Evolutionary conservation across 495 filamentous ascomycete genomes (phyloP).

Genomic region (Neurospora pannonica): DNA sequence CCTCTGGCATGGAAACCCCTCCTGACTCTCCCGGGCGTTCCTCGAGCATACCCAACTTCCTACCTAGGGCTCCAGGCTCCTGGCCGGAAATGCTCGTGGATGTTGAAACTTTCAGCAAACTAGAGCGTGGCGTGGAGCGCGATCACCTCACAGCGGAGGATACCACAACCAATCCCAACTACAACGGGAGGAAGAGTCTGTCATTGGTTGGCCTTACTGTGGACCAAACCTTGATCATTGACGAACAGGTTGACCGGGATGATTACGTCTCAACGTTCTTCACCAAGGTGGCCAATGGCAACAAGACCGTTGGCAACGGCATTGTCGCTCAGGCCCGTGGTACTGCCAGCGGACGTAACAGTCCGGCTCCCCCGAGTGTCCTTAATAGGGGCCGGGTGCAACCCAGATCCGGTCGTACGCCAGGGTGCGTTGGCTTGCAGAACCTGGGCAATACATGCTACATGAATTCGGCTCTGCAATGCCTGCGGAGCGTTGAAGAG

Average conservation of each 20-base stretch:
- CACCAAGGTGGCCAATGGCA: neutral
- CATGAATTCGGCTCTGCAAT: conserved; percentile 96
- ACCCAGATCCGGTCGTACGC: conserved; percentile 47
- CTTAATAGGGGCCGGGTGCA: conserved; percentile 60
- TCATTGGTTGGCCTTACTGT: conserved; percentile 53
- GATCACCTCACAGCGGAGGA: conserved; percentile 63
- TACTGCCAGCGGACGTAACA: conserved; percentile 49
- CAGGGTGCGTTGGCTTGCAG: conserved; percentile 69
- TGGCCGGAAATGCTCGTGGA: conserved; percentile 66
- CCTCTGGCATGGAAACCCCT: conserved; percentile 21
- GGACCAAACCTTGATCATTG: conserved; percentile 64
- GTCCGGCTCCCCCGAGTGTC: conserved; percentile 45
- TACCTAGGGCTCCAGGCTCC: conserved; percentile 30
- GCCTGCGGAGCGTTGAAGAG: conserved; percentile 83
- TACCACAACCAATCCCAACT: conserved; percentile 63
- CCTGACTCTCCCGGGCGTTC: conserved; percentile 18
- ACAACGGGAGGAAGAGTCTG: conserved; percentile 62
- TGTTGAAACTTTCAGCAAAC: conserved; percentile 54
- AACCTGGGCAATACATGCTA: conserved; percentile 98
- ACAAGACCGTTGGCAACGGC: conserved; percentile 26
- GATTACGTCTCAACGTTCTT: conserved; percentile 51
- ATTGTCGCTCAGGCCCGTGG: conserved; percentile 19
- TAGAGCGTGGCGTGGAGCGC: conserved; percentile 58
- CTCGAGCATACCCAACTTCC: conserved; percentile 17
- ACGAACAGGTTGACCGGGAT: conserved; percentile 59